Conservation (phyloP, 2,329 filamentous ascomycete species). For the Seiridium cupressi region DNA sequence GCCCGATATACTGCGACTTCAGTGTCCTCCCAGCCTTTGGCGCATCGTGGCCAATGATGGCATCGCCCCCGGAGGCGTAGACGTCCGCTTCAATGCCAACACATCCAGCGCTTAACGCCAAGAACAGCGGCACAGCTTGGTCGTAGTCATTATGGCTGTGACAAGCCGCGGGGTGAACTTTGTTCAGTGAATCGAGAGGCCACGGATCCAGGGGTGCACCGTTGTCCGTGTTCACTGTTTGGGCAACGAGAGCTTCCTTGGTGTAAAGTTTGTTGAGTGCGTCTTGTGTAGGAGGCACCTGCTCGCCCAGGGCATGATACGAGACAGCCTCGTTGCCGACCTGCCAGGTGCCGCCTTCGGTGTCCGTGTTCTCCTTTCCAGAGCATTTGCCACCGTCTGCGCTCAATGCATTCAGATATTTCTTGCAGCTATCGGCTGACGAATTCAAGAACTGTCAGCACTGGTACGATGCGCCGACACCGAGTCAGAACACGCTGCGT, state of each 20-base stretch:
- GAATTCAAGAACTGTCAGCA: not conserved
- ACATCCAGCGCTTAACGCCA: slow-evolving; percentile 23
- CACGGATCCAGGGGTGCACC: slow-evolving; percentile 23
- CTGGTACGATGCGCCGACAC: no score
- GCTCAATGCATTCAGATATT: slow-evolving; percentile 21
- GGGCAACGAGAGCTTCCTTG: slow-evolving; percentile 16
- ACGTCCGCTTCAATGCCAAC: slow-evolving; percentile 26
- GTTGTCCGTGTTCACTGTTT: slow-evolving; percentile 20
- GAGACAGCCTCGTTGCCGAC: slow-evolving; percentile 22
- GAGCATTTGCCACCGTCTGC: slow-evolving; percentile 19
- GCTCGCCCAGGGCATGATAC: slow-evolving; percentile 23
- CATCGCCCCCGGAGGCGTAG: slow-evolving; percentile 17
- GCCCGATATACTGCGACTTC: slow-evolving; percentile 22
- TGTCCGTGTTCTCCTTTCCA: slow-evolving; percentile 22
- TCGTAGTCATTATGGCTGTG: slow-evolving; percentile 29
- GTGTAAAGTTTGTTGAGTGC: slow-evolving; percentile 23
- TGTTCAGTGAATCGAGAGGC: slow-evolving; percentile 22
- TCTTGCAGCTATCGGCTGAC: slow-evolving; percentile 18
- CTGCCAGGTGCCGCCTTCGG: slow-evolving; percentile 27
- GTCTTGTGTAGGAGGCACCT: slow-evolving; percentile 21
- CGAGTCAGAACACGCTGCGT: no score
- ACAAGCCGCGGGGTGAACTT: slow-evolving; percentile 20
- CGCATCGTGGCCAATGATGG: slow-evolving; percentile 23
- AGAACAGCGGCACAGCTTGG: slow-evolving; percentile 21
- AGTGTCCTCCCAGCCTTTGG: slow-evolving; percentile 22